Percentiles rank a stretch among this genome's conserved stretches.
Evolutionary conservation across 108 stramenopile genomes (phyloP).

Genomic region (Cylindrotheca closterium): DNA sequence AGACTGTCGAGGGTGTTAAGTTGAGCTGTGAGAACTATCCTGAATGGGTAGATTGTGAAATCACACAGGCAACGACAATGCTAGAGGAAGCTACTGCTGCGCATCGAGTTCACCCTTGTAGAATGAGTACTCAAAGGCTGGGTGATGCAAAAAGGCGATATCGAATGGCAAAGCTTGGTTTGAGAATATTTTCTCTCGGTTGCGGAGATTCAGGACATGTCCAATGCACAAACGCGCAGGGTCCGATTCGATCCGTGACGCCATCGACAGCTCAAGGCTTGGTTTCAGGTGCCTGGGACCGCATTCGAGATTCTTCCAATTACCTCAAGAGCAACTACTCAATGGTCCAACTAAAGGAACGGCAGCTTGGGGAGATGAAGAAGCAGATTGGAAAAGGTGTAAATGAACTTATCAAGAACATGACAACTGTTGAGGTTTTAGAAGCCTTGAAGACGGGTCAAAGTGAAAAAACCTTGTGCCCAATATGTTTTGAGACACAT

Average conservation of each 20-base stretch:
- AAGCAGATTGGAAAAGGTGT: constrained; percentile 1
- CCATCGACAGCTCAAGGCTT: not conserved
- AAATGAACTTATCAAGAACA: constrained; percentile 4
- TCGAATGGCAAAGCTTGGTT: no score
- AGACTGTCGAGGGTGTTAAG: constrained; percentile 3
- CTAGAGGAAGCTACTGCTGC: constrained; percentile 12
- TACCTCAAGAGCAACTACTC: no score
- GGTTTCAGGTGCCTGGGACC: no score
- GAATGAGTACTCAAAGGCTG: no score
- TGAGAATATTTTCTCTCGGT: no score
- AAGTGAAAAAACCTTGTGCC: constrained; percentile 27
- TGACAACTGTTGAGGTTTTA: constrained; percentile 34
- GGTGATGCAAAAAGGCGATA: no score
- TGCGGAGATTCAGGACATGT: no score
- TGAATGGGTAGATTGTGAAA: constrained; percentile 14
- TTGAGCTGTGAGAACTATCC: constrained; percentile 5
- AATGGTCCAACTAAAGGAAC: no score
- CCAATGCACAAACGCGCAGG: no score
- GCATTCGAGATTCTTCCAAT: no score
- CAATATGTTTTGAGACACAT: constrained; percentile 36
- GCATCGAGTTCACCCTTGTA: no score
- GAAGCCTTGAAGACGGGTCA: constrained; percentile 26
- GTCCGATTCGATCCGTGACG: not conserved
- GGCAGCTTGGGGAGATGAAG: no score
- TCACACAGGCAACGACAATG: constrained; percentile 9